phyloP scores from a whole-genome alignment of 129 eudicot genomes.

The sunflower (Helianthus annuus) region DNA sequence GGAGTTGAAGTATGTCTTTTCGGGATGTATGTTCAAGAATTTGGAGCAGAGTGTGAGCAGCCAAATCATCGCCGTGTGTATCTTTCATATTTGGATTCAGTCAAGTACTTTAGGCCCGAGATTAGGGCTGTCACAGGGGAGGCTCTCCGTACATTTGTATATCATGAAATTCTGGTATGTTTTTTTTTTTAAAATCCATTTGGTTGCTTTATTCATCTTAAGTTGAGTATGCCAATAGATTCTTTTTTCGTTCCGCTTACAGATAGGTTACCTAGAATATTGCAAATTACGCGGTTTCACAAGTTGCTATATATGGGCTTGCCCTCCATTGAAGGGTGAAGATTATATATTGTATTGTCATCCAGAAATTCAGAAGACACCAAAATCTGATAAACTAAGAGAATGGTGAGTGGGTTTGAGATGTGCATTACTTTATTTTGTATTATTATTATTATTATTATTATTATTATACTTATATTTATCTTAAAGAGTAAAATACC shows the following conservation, averaged over 20 bases:
- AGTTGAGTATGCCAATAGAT: not conserved
- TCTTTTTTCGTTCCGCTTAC: conserved; percentile 20
- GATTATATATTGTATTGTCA: conserved; percentile 96
- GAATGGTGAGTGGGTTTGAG: conserved; percentile 67
- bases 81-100: conserved; percentile 93
- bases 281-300: conserved; percentile 92
- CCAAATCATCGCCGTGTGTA: conserved; percentile 97
- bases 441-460: not conserved
- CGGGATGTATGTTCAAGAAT: conserved; percentile 99
- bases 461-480: not conserved
- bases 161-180: conserved; percentile 93
- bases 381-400: conserved; percentile 89
- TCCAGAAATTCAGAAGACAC: conserved; percentile 97
- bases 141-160: conserved; percentile 96
- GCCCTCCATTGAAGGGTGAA: conserved; percentile 98
- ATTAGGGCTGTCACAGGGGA: conserved; percentile 85
- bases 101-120: conserved; percentile 92
- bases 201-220: conserved; percentile 2
- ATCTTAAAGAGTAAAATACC: too few relatives aligned
- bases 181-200: not conserved
- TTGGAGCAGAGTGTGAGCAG: conserved; percentile 80
- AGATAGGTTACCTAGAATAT: conserved; percentile 92
- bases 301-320: conserved; percentile 99
- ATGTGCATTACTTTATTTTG: not conserved
- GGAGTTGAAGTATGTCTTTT: conserved; percentile 98